A percentile compares a stretch with the other conserved stretches of the same genome.
phyloP scores from a whole-genome alignment of 75 land plant species.

The Selaginella moellendorffii region DNA sequence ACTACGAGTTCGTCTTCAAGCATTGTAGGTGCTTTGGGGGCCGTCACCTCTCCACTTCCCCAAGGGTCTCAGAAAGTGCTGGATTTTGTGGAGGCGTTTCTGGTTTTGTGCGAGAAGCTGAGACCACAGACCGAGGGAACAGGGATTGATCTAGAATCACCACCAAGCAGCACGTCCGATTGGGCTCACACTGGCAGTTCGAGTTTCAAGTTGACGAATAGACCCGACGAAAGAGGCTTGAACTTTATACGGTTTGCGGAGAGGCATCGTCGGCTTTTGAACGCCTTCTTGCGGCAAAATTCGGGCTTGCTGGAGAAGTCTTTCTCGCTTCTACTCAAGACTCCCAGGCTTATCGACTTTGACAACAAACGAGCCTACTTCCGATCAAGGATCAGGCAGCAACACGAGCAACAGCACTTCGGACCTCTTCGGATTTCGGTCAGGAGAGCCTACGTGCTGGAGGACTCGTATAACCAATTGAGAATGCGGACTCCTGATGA shows the following conservation, averaged over 20 bases:
- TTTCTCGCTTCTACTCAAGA: constrained; percentile 70
- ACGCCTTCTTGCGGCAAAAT: constrained; percentile 91
- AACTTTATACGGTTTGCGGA: constrained; percentile 80
- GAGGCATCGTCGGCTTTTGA: constrained; percentile 71
- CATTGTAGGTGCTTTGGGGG: constrained; percentile 20
- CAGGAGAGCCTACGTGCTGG: constrained; percentile 85
- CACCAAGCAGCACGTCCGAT: no score
- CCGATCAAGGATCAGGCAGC: constrained; percentile 81
- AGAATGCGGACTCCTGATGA: constrained; percentile 81
- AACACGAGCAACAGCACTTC: constrained; percentile 90
- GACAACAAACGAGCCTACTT: constrained; percentile 93
- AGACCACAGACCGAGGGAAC: constrained; percentile 18
- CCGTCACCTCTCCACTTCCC: constrained; percentile 63
- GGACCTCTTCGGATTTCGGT: constrained; percentile 81
- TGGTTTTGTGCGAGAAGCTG: constrained; percentile 91
- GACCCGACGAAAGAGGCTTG: constrained; percentile 47
- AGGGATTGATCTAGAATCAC: no score
- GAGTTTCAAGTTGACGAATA: constrained; percentile 7
- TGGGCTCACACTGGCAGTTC: no score
- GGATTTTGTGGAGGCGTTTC: constrained; percentile 93
- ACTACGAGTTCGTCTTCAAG: constrained; percentile 23
- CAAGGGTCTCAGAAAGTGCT: constrained; percentile 82
- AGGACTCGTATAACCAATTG: constrained; percentile 93
- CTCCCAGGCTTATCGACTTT: constrained; percentile 89
- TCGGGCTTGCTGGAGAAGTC: constrained; percentile 91